phyloP scores from a whole-genome alignment of 345 rosid genomes.

The Corchorus olitorius region DNA sequence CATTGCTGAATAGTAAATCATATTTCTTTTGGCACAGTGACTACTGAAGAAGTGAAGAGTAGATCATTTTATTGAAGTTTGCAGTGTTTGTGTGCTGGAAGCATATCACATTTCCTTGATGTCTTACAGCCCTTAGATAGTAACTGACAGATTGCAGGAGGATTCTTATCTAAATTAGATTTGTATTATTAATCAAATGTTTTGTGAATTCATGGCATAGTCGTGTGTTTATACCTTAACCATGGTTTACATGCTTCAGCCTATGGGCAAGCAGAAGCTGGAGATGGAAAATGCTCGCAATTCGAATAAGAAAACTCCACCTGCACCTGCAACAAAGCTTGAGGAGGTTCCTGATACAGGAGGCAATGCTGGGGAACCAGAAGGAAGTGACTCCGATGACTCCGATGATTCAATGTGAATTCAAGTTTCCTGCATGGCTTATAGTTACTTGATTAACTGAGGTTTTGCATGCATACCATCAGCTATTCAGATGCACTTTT shows the following conservation, averaged over 20 bases:
- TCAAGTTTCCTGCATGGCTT: not conserved
- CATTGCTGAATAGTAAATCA: not conserved
- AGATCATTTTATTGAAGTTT: not conserved
- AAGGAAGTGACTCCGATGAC: conserved; percentile 88
- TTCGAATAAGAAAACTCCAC: too few relatives aligned
- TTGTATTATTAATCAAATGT: conserved; percentile 10
- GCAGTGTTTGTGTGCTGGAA: not conserved
- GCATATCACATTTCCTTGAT: not conserved
- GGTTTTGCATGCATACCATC: too few relatives aligned
- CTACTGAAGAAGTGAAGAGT: not conserved
- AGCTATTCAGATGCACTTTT: not conserved
- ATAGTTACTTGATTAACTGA: too few relatives aligned
- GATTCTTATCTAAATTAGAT: not conserved
- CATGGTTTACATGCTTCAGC: conserved; percentile 48
- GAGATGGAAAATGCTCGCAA: conserved; percentile 48
- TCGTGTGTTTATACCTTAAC: conserved; percentile 38
- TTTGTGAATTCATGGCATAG: not conserved
- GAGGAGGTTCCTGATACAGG: conserved; percentile 55
- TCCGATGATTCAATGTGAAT: conserved; percentile 79
- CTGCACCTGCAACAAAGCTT: conserved; percentile 57
- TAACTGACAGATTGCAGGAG: not conserved
- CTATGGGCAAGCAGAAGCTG: conserved; percentile 70
- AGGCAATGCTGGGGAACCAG: conserved; percentile 52
- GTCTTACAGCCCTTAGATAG: not conserved
- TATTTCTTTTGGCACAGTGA: not conserved